Conservation (phyloP, 805 yeast genomes). For the Zygoascus tannicola region DNA sequence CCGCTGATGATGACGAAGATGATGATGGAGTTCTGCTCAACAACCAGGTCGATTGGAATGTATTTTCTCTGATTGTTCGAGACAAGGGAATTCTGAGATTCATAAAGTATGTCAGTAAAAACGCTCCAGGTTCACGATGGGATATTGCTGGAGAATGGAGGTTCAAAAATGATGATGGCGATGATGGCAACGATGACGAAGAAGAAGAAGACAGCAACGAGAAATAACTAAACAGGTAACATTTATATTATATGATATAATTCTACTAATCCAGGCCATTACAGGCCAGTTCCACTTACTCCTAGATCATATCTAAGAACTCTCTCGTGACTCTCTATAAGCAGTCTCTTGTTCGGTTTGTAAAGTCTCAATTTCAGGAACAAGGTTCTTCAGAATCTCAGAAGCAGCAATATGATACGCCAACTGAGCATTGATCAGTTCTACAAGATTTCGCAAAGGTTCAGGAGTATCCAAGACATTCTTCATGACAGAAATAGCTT, state of each 20-base stretch:
- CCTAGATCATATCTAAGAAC: constrained; percentile 11
- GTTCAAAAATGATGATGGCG: constrained; percentile 42
- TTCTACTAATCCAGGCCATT: no score
- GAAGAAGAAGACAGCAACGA: constrained; percentile 5
- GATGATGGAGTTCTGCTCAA: constrained; percentile 74
- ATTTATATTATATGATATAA: no score
- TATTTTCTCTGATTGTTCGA: constrained; percentile 63
- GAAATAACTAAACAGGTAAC: no score
- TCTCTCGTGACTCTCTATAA: constrained; percentile 26
- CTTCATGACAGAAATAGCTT: constrained; percentile 75
- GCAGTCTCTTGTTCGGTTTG: constrained; percentile 42
- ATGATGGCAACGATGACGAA: constrained; percentile 20
- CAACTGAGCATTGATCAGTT: constrained; percentile 67
- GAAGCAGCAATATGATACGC: constrained; percentile 70
- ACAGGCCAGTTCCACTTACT: no score
- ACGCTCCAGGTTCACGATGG: constrained; percentile 89
- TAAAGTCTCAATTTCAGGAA: constrained; percentile 53
- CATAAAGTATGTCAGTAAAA: constrained; percentile 80
- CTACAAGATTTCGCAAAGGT: constrained; percentile 57
- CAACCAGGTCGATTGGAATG: constrained; percentile 77
- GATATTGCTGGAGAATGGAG: constrained; percentile 78
- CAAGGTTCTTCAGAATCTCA: constrained; percentile 53
- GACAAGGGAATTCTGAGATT: constrained; percentile 85
- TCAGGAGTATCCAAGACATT: constrained; percentile 64
- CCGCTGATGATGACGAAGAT: constrained; percentile 44